Evolutionary conservation across 2,329 filamentous ascomycete species (phyloP).

Genomic region (Thielaviopsis cerberus): DNA sequence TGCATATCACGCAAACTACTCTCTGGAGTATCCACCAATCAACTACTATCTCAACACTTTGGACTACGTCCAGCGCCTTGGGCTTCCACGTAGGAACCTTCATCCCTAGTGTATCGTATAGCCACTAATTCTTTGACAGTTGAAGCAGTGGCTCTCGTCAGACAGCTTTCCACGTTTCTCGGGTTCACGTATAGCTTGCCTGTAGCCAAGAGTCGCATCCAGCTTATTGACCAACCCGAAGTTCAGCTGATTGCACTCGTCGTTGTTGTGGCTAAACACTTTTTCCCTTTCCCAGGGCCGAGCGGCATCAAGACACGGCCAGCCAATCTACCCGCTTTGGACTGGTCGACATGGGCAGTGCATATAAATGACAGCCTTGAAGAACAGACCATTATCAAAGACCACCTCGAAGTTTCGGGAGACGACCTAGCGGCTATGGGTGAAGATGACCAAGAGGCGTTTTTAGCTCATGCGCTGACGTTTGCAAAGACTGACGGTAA

Average conservation of each 20-base stretch:
- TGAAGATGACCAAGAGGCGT: slow-evolving; percentile 42
- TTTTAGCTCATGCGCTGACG: slow-evolving; percentile 30
- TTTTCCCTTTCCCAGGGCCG: slow-evolving; percentile 49
- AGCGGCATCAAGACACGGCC: slow-evolving; percentile 16
- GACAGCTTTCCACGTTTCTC: slow-evolving; percentile 3
- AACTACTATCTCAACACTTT: slow-evolving; percentile 52
- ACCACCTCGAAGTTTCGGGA: slow-evolving; percentile 38
- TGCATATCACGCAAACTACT: slow-evolving; percentile 49
- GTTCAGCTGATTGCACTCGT: slow-evolving; percentile 51
- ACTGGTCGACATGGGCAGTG: slow-evolving; percentile 48
- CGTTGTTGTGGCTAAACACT: slow-evolving; percentile 58
- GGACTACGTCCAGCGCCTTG: slow-evolving; percentile 50
- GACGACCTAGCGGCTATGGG: slow-evolving; percentile 44
- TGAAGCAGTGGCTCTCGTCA: slow-evolving; percentile 11
- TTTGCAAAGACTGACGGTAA: slow-evolving; percentile 11
- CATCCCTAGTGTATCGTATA: neutral
- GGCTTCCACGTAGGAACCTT: slow-evolving; percentile 45
- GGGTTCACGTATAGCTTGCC: slow-evolving; percentile 1
- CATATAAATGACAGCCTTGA: slow-evolving; percentile 17
- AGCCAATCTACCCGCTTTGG: slow-evolving; percentile 23
- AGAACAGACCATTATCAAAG: slow-evolving; percentile 16
- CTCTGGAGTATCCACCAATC: slow-evolving; percentile 51
- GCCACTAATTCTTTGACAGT: slow-evolving; percentile 10
- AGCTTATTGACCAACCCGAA: slow-evolving; percentile 46
- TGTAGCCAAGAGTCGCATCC: slow-evolving; percentile 7